phyloP scores from a whole-genome alignment of 345 rosid species.

The Durio zibethinus region DNA sequence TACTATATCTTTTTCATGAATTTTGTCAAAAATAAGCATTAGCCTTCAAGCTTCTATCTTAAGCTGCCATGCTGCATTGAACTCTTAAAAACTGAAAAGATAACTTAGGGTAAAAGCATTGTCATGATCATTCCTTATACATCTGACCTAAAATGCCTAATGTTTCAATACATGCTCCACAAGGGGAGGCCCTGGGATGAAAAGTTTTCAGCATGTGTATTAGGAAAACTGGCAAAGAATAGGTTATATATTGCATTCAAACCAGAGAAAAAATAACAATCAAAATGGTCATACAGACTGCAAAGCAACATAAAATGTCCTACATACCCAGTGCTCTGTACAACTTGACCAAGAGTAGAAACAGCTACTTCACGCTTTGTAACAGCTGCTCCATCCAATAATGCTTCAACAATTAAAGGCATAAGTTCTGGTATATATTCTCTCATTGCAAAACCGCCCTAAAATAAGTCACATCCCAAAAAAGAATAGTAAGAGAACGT shows the following conservation, averaged over 20 bases:
- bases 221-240: background rate
- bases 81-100: background rate
- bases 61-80: background rate
- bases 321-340: constrained; percentile 65
- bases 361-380: constrained; percentile 97
- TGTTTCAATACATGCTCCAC: background rate
- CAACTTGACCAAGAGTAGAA: constrained; percentile 97
- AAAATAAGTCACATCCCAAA: constrained; percentile 29
- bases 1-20: background rate
- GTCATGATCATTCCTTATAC: background rate
- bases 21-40: background rate
- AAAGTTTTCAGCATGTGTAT: background rate
- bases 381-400: constrained; percentile 95
- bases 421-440: constrained; percentile 86
- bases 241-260: background rate
- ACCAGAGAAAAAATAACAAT: background rate
- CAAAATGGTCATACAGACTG: background rate
- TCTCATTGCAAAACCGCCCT: constrained; percentile 99
- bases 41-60: background rate
- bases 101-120: background rate
- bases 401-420: constrained; percentile 96
- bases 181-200: background rate
- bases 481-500: background rate
- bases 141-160: background rate
- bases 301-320: constrained; percentile 13